Evolutionary conservation across 805 yeast genomes (phyloP), one percentile per base, ranked within the genome.

Genomic region (Cyberlindnera mrakii): DNA sequence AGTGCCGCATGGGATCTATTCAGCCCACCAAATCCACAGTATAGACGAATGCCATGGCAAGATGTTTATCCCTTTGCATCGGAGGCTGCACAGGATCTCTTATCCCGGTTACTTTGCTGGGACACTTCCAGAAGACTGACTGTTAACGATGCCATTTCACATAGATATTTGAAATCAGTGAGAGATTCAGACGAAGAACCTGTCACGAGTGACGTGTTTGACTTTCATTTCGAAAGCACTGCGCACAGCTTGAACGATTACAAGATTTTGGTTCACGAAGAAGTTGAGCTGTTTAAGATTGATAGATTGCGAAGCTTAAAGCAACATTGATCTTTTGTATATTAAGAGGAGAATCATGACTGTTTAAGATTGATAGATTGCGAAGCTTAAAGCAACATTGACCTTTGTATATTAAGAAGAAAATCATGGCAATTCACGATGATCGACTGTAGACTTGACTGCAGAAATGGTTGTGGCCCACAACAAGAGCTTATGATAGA

Each of bases 61-160:
- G 59, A 62, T 0, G 52, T 84, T 3, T 84, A 78, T 52, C 90
- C 95, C 2, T 77, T 69, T 57, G 87, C 89, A 1, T 68, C 75
- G 10, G 48, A 42, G 0, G 59, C 58, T 1, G 84, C 85, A 2
- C 63, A 68, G 9, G 71, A 77, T 35, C 64, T 90, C 39, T 55
- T 89, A 27, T 69, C 68, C 2, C 59, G 56, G 10, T 63, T 89
- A 36, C 53, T 90, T 11, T 67, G 72, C 40, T 90, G 95, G 89
- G 82, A 78, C 44, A 73, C 82, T 0, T 62, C 57, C 2, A 52
- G 58, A 17, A 68, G 98, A 41, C 66, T 68, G 20, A 70, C 70
- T 0, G 85, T 84, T 1, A 71, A 69, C 3, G 67, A 75, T 48
- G 77, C 85, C 1, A 57, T 90, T 11, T 63, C 65, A 5, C 88